Evolutionary conservation across 495 filamentous ascomycete genomes (phyloP).

Genomic region (Xylaria nigripes): DNA sequence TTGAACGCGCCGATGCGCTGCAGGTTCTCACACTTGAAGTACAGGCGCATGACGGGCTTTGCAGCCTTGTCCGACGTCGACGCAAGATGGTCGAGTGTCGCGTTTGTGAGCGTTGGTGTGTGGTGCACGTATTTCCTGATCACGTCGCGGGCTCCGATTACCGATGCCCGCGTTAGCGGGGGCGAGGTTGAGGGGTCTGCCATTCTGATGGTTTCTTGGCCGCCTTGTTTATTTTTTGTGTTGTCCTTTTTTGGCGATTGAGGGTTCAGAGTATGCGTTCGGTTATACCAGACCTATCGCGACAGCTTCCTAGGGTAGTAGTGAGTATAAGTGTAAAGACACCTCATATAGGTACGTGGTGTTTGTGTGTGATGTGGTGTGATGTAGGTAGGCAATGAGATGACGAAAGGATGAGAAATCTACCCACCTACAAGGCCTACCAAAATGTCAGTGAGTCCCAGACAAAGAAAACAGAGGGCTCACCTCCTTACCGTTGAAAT

Average conservation of each 20-base stretch:
- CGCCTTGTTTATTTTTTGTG: not conserved
- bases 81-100: slow-evolving; percentile 63
- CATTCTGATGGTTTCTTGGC: slow-evolving; percentile 27
- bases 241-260: not conserved
- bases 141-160: slow-evolving; percentile 59
- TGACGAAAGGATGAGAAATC: no score
- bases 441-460: no score
- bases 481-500: no score
- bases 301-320: no score
- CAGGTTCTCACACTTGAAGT: slow-evolving; percentile 95
- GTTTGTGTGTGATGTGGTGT: no score
- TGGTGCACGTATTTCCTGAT: slow-evolving; percentile 71
- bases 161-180: slow-evolving; percentile 59
- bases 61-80: slow-evolving; percentile 54
- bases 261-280: no score
- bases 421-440: no score
- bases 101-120: slow-evolving; percentile 74
- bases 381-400: no score
- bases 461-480: no score
- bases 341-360: no score
- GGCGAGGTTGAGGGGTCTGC: slow-evolving; percentile 41
- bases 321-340: no score
- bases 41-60: slow-evolving; percentile 60
- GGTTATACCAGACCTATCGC: no score
- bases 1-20: slow-evolving; percentile 94